Percentiles rank a stretch among this genome's conserved stretches.
These are phyloP conservation scores for Cytospora piceicola DNA, from an alignment of 2,329 filamentous ascomycete species.

Conservation along the genomic window DNA sequence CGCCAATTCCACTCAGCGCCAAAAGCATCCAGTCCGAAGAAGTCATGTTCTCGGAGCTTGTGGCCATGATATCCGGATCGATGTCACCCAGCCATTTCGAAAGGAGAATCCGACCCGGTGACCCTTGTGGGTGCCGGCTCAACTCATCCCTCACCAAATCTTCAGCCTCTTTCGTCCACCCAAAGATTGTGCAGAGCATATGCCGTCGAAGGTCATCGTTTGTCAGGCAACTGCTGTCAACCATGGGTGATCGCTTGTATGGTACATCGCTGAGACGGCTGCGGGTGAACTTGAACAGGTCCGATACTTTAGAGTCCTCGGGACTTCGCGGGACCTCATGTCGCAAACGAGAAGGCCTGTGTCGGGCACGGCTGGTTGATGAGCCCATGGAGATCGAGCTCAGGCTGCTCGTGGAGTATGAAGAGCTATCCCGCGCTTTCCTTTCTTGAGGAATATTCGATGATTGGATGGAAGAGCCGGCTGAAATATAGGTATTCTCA, in stretches of 20 bases:
- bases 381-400: conserved; percentile 57
- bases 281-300: conserved; percentile 86
- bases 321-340: conserved; percentile 82
- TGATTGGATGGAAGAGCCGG: conserved; percentile 61
- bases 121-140: conserved; percentile 71
- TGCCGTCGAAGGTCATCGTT: conserved; percentile 82
- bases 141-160: conserved; percentile 85
- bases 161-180: conserved; percentile 86
- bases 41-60: conserved; percentile 83
- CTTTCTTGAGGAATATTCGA: conserved; percentile 35
- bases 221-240: conserved; percentile 64
- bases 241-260: conserved; percentile 69
- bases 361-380: conserved; percentile 46
- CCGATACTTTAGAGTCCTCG: conserved; percentile 70
- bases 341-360: conserved; percentile 70
- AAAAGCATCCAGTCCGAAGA: conserved; percentile 97
- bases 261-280: conserved; percentile 81
- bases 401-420: conserved; percentile 58
- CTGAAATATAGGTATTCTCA: conserved; percentile 70
- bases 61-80: conserved; percentile 77
- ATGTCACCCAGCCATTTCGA: conserved; percentile 92
- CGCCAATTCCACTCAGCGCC: conserved; percentile 85
- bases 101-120: conserved; percentile 78
- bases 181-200: conserved; percentile 93
- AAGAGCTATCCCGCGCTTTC: conserved; percentile 46